phyloP scores from a whole-genome alignment of 257 asterid species.

The Mitragyna speciosa region DNA sequence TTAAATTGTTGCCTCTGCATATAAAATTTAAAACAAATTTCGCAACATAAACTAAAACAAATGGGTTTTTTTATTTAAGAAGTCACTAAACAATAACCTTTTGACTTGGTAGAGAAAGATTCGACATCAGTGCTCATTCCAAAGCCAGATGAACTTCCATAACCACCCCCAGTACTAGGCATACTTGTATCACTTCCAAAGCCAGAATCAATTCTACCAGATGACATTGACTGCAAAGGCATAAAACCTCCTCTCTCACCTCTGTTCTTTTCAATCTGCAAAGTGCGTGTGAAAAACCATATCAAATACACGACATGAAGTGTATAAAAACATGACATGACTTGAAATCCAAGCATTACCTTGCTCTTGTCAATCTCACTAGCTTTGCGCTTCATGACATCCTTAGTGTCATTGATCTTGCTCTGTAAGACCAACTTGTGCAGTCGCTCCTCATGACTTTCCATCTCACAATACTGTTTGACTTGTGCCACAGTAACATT shows the following conservation, averaged over 20 bases:
- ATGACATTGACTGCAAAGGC: constrained; percentile 73
- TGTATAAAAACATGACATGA: constrained; percentile 10
- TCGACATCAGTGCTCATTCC: constrained; percentile 69
- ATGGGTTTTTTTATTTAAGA: constrained; percentile 6
- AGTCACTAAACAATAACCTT: constrained; percentile 47
- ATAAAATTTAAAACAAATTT: background rate
- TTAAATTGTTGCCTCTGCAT: background rate
- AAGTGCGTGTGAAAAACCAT: background rate
- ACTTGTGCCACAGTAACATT: constrained; percentile 92
- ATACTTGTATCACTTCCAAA: constrained; percentile 68
- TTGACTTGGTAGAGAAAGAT: constrained; percentile 58
- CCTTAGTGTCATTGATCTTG: constrained; percentile 87
- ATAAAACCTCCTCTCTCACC: constrained; percentile 69
- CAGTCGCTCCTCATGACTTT: constrained; percentile 88
- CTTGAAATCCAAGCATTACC: constrained; percentile 40
- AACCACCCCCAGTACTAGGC: constrained; percentile 55
- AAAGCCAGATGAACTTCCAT: constrained; percentile 60
- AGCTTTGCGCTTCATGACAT: constrained; percentile 91
- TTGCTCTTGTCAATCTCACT: constrained; percentile 92
- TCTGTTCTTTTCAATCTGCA: constrained; percentile 74
- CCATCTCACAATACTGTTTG: constrained; percentile 97
- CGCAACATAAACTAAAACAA: background rate
- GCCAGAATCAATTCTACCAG: constrained; percentile 69
- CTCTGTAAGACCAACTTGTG: constrained; percentile 83
- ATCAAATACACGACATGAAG: background rate